Base-by-base conservation (phyloP, 2,329 filamentous ascomycete species). In the Geosmithia morbida region DNA sequence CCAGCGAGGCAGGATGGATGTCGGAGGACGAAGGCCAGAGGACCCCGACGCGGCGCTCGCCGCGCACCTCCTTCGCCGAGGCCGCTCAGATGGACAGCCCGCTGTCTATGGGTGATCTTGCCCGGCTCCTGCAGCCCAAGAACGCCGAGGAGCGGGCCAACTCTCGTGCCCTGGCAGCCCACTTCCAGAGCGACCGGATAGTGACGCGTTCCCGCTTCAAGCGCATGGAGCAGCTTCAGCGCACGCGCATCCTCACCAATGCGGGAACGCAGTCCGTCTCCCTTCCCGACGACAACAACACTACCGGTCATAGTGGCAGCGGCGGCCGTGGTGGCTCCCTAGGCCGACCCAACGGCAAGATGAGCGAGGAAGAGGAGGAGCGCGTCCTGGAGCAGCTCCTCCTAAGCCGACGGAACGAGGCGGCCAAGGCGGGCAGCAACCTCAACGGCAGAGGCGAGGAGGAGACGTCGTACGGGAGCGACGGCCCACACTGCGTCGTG, bases 401-500 rank as follows among this genome's bases (percentile, higher is more conserved):
- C 22, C 63, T 81, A 17, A 70, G 71, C 3, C 68, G 72, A 7
- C 70, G 76, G 5, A 57, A 61, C 49, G 40, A 16, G 10, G 42
- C 48, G 26, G 46, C 45, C 14, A 50, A 51, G 19, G 48, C 44
- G 20, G 51, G 46, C 22, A 50, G 49, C 39, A 26, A 26, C 47
- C 52, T 44, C 40, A 48, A 53, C 22, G 22, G 22, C 22, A 8
- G 22, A 8, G 51, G 11, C 89, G 84, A 85, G 74, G 80, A 42
- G 72, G 74, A 1, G 85, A 84, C n/a, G 83, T 80, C 1, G 78
- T 76, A 89, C 58, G 86, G 85, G 1, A 64, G 61, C 2, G 77
- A 81, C 29, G 78, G 87, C 0, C 87, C 88, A 2, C 85, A 86
- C 54, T 98, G 92, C 57, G 92, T 97, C 1, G 87, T 98, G 4